These are phyloP conservation scores for Bryoerythrophyllum caledonicum DNA, from an alignment of 225 moss, liverwort and hornwort species.

Conservation along the genomic window DNA sequence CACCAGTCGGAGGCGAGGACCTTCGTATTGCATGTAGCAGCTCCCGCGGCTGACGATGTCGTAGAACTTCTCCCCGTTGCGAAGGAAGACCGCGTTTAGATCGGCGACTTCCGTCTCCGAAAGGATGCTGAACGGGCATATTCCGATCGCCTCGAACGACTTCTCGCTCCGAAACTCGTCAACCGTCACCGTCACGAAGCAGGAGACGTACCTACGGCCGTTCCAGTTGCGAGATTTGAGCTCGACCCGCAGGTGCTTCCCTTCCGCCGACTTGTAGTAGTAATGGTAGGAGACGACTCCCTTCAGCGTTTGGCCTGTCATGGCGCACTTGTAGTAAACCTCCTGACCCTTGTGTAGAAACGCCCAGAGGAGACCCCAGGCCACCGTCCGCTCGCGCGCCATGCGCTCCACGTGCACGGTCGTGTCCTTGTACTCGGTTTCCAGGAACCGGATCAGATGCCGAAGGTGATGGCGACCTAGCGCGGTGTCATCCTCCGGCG, in stretches of 20 bases:
- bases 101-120: slow-evolving; percentile 4
- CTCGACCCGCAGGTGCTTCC: slow-evolving; percentile 1
- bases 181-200: not conserved
- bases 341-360: slow-evolving; percentile 46
- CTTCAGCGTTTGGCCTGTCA: slow-evolving; percentile 41
- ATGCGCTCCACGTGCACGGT: slow-evolving; percentile 38
- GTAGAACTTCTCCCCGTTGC: slow-evolving; percentile 49
- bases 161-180: slow-evolving; percentile 39
- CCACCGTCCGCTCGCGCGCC: slow-evolving; percentile 33
- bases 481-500: slow-evolving; percentile 18
- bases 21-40: slow-evolving; percentile 45
- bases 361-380: slow-evolving; percentile 59
- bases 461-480: slow-evolving; percentile 28
- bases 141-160: slow-evolving; percentile 32
- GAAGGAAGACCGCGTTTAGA: slow-evolving; percentile 43
- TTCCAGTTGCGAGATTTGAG: slow-evolving; percentile 51
- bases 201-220: slow-evolving; percentile 41
- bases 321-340: slow-evolving; percentile 53
- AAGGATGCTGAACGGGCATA: slow-evolving; percentile 39
- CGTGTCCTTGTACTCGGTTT: slow-evolving; percentile 57
- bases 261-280: not conserved
- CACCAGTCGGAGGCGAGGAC: slow-evolving; percentile 28
- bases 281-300: slow-evolving; percentile 29
- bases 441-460: slow-evolving; percentile 62
- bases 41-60: slow-evolving; percentile 24